Evolutionary conservation across 1,139 yeast species (phyloP).

Genomic region (Yamadazyma conglobata): DNA sequence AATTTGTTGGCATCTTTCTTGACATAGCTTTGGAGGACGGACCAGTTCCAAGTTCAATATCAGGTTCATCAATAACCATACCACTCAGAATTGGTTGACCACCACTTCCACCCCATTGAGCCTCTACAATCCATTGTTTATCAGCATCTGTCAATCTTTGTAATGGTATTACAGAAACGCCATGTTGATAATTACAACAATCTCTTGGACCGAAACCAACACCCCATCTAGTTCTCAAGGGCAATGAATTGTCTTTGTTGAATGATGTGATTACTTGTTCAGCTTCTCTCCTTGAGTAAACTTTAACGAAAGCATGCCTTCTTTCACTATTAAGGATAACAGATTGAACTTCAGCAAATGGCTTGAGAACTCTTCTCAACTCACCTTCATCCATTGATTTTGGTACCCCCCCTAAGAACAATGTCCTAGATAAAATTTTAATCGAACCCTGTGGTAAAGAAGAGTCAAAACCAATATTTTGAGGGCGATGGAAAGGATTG

Average conservation of each 20-base stretch:
- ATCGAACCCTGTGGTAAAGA: conserved; percentile 75
- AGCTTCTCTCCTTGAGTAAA: conserved; percentile 93
- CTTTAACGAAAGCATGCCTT: conserved; percentile 94
- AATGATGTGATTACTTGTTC: conserved; percentile 65
- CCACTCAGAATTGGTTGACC: conserved; percentile 83
- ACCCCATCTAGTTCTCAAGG: conserved; percentile 92
- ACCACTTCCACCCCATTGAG: conserved; percentile 98
- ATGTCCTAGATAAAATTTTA: conserved; percentile 82
- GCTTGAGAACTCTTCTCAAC: conserved; percentile 64
- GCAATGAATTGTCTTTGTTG: conserved; percentile 48
- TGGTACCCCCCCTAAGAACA: conserved; percentile 93
- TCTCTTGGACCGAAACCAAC: conserved; percentile 99
- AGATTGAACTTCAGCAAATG: conserved; percentile 94
- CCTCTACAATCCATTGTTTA: conserved; percentile 79
- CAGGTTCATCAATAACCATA: conserved; percentile 91
- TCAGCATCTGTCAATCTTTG: conserved; percentile 92
- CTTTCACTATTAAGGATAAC: conserved; percentile 83
- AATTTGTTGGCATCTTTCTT: conserved; percentile 81
- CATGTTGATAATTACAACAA: conserved; percentile 92
- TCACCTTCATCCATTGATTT: conserved; percentile 74
- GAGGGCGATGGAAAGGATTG: conserved; percentile 70
- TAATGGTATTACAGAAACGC: conserved; percentile 82
- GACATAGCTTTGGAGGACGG: conserved; percentile 91
- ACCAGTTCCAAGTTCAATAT: conserved; percentile 93
- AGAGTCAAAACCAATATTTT: conserved; percentile 65